phyloP scores from a whole-genome alignment of 2,329 filamentous ascomycete genomes.

The Aspergillus neoniger region DNA sequence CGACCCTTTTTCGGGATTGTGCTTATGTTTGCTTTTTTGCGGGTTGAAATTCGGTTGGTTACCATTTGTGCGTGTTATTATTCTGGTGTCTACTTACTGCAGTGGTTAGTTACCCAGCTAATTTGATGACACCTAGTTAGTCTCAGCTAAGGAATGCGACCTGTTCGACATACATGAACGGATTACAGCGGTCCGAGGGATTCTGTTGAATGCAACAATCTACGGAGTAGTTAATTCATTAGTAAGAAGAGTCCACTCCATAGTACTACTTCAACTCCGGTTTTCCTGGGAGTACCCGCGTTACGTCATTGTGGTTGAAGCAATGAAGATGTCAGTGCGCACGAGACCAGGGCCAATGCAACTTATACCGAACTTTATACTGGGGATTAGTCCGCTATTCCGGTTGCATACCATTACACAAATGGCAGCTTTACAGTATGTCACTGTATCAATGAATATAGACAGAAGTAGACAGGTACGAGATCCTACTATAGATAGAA shows the following conservation, averaged over 20 bases:
- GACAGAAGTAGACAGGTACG: background rate
- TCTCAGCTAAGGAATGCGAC: background rate
- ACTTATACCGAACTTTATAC: conserved; percentile 1
- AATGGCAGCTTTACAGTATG: background rate
- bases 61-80: background rate
- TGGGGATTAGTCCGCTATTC: background rate
- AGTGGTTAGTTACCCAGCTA: no score
- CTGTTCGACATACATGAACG: background rate
- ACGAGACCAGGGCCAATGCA: conserved; percentile 2
- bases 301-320: conserved; percentile 8
- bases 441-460: no score
- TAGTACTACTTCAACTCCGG: background rate
- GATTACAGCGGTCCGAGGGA: conserved; percentile 3
- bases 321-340: conserved; percentile 12
- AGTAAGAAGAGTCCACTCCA: no score
- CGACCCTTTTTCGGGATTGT: background rate
- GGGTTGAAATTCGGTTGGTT: background rate
- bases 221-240: no score
- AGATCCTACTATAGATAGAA: background rate
- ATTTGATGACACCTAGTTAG: background rate
- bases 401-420: background rate
- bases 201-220: background rate
- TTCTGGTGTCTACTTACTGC: no score
- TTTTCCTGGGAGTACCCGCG: background rate
- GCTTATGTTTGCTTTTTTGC: background rate